Conservation (phyloP, 1,139 yeast genomes). For the Hyphopichia fennica region DNA sequence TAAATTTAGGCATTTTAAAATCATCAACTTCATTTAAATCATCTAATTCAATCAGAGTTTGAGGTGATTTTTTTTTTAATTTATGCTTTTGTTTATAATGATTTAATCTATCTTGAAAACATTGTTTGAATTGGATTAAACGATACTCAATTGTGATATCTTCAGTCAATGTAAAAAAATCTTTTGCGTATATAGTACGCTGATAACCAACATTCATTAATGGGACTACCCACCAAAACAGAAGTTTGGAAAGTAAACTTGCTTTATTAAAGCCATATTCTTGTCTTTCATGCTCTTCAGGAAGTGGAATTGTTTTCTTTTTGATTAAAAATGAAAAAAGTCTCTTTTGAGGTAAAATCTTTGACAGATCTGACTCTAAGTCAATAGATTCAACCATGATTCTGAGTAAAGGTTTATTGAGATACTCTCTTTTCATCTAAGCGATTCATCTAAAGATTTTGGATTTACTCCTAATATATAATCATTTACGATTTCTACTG, state of each 20-base stretch:
- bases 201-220: slow-evolving; percentile 43
- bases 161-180: slow-evolving; percentile 34
- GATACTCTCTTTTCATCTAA: too few species aligned
- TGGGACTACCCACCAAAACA: slow-evolving; percentile 47
- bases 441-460: too few species aligned
- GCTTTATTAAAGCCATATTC: slow-evolving; percentile 25
- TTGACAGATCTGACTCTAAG: slow-evolving; percentile 19
- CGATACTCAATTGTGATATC: slow-evolving; percentile 16
- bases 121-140: slow-evolving; percentile 3
- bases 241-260: slow-evolving; percentile 26
- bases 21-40: background rate
- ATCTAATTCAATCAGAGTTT: background rate
- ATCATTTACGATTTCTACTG: too few species aligned
- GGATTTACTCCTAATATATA: too few species aligned
- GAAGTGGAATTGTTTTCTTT: slow-evolving; percentile 28
- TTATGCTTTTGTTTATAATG: slow-evolving; percentile 12
- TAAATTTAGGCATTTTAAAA: background rate
- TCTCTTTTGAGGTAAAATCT: slow-evolving; percentile 4
- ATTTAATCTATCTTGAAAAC: slow-evolving; percentile 12
- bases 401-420: too few species aligned
- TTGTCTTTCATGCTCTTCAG: slow-evolving; percentile 30
- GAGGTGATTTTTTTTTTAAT: background rate
- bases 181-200: slow-evolving; percentile 41
- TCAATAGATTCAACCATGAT: too few species aligned
- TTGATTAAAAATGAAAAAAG: slow-evolving; percentile 1